phyloP scores from a whole-genome alignment of 2,329 filamentous ascomycete species.

The Cladosporium phlei region DNA sequence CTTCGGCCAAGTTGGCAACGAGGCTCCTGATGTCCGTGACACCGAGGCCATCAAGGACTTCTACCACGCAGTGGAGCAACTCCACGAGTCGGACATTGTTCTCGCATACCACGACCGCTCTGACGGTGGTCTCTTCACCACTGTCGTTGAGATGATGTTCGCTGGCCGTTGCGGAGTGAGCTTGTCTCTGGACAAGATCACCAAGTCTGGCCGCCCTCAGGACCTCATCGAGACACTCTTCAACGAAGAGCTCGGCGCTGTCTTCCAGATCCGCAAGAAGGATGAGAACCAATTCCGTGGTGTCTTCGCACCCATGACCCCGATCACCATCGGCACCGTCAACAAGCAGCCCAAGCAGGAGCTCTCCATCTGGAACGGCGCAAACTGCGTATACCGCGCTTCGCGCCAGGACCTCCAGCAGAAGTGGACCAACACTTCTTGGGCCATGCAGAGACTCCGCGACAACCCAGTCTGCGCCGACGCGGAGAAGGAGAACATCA shows the following conservation, averaged over 20 bases:
- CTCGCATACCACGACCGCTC: constrained; percentile 93
- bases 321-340: constrained; percentile 79
- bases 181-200: constrained; percentile 73
- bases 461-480: constrained; percentile 87
- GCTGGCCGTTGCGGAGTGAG: constrained; percentile 86
- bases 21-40: constrained; percentile 81
- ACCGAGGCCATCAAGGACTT: constrained; percentile 78
- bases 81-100: constrained; percentile 66
- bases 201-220: constrained; percentile 51
- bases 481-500: constrained; percentile 70
- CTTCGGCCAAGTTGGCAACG: constrained; percentile 77
- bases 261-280: constrained; percentile 86
- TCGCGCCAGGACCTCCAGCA: constrained; percentile 72
- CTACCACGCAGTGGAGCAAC: constrained; percentile 75
- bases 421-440: constrained; percentile 82
- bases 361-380: constrained; percentile 68
- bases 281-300: constrained; percentile 81
- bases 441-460: constrained; percentile 82
- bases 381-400: constrained; percentile 63
- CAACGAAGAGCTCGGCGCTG: constrained; percentile 91
- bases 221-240: constrained; percentile 75
- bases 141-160: constrained; percentile 96
- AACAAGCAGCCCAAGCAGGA: constrained; percentile 66
- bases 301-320: constrained; percentile 78
- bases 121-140: constrained; percentile 87